These are phyloP conservation scores for Gossypium turneri DNA, from an alignment of 345 rosid genomes.

Conservation along the genomic window DNA sequence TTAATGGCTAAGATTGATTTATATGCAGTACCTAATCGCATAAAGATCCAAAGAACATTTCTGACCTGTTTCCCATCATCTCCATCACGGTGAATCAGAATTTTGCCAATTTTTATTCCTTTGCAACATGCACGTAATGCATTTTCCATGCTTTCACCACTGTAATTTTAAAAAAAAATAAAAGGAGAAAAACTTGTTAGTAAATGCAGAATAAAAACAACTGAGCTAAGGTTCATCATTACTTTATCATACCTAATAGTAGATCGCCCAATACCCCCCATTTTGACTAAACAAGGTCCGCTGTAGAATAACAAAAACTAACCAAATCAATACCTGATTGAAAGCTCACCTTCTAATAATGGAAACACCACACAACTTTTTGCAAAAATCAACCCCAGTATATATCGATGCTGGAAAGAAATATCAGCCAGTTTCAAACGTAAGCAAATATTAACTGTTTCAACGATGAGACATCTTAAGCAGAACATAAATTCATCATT, in stretches of 20 bases:
- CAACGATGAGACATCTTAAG: background rate
- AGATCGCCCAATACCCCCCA: background rate
- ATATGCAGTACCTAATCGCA: background rate
- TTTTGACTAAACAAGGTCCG: background rate
- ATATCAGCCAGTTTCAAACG: constrained; percentile 2
- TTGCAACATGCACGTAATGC: constrained; percentile 97
- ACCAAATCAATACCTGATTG: constrained; percentile 29
- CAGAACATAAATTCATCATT: background rate
- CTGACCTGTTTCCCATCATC: constrained; percentile 91
- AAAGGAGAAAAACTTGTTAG: constrained; percentile 13
- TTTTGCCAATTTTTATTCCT: constrained; percentile 97
- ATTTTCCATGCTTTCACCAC: constrained; percentile 99
- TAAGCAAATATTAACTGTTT: background rate
- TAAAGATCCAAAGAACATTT: background rate
- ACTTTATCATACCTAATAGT: background rate
- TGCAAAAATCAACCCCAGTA: constrained; percentile 97
- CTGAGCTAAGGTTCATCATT: constrained; percentile 1
- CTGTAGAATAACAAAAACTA: constrained; percentile 18
- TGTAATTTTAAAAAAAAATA: constrained; percentile 17
- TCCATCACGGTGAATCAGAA: constrained; percentile 95
- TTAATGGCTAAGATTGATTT: constrained; percentile 7
- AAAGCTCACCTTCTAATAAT: constrained; percentile 87
- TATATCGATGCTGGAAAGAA: constrained; percentile 65
- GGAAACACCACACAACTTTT: constrained; percentile 97
- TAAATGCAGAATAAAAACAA: background rate